These are phyloP conservation scores for Mucor circinelloides DNA, from an alignment of 371 early-diverging fungal species.

Conservation along the genomic window DNA sequence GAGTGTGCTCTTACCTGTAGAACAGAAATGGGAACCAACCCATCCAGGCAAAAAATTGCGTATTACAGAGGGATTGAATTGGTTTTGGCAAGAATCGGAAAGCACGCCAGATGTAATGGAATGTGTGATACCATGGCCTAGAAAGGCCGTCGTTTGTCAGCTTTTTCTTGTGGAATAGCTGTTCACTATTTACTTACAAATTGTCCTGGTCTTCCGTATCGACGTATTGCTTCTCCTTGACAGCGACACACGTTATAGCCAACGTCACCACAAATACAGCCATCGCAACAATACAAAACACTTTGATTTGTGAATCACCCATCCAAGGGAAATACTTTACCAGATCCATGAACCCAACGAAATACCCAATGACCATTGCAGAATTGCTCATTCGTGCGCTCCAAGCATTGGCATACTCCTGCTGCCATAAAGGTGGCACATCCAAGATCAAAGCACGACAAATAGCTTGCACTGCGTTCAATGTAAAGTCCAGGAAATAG, in stretches of 20 bases:
- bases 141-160: too few relatives aligned
- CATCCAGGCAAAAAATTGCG: constrained; percentile 83
- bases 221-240: constrained; percentile 40
- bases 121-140: constrained; percentile 52
- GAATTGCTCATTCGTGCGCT: constrained; percentile 72
- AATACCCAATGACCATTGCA: constrained; percentile 76
- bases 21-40: constrained; percentile 81
- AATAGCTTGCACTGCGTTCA: constrained; percentile 74
- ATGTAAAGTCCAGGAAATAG: constrained; percentile 76
- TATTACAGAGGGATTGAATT: constrained; percentile 68
- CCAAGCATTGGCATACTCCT: constrained; percentile 73
- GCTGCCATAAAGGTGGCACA: constrained; percentile 68
- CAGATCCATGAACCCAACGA: constrained; percentile 64
- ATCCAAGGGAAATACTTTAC: constrained; percentile 56
- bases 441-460: constrained; percentile 80
- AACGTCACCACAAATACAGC: constrained; percentile 53
- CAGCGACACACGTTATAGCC: constrained; percentile 53
- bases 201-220: constrained; percentile 19
- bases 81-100: constrained; percentile 58
- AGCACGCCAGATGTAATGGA: constrained; percentile 56
- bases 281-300: constrained; percentile 64
- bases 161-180: neutral
- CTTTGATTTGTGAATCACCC: constrained; percentile 66
- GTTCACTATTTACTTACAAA: constrained; percentile 9
- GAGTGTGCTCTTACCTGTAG: constrained; percentile 39